Evolutionary conservation across 805 yeast species (phyloP).

Genomic region (Nakazawaea sp.): DNA sequence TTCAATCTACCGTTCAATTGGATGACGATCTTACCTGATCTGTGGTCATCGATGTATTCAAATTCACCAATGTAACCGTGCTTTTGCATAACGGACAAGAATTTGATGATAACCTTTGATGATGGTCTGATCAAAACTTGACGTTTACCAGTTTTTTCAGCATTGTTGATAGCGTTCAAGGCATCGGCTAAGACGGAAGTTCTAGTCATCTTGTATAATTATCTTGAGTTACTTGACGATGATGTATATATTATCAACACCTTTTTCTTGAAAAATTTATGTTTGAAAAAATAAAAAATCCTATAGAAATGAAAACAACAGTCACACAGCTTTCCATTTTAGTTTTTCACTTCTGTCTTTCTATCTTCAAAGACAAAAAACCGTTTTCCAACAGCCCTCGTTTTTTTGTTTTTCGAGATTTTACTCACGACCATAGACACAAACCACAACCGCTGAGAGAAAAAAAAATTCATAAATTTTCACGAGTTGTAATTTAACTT

Average conservation of each 20-base stretch:
- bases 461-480: too few species aligned
- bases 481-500: too few species aligned
- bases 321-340: too few species aligned
- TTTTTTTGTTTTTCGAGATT: too few species aligned
- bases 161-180: conserved; percentile 96
- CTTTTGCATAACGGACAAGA: conserved; percentile 94
- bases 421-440: too few species aligned
- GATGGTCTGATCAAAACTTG: conserved; percentile 98
- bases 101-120: conserved; percentile 96
- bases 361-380: too few species aligned
- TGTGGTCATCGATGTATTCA: conserved; percentile 98
- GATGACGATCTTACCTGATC: conserved; percentile 95
- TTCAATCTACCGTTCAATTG: conserved; percentile 97
- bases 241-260: too few species aligned
- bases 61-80: conserved; percentile 98
- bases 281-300: too few species aligned
- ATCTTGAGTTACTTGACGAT: not conserved
- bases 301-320: too few species aligned
- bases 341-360: too few species aligned
- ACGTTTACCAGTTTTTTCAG: conserved; percentile 99
- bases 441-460: too few species aligned
- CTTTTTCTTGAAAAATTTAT: not conserved
- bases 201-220: conserved; percentile 76
- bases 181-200: conserved; percentile 98
- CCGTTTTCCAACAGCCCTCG: too few species aligned